Evolutionary conservation across 306 rosid genomes (phyloP), one percentile per base, ranked within the genome.

Genomic region (Myrica gale): DNA sequence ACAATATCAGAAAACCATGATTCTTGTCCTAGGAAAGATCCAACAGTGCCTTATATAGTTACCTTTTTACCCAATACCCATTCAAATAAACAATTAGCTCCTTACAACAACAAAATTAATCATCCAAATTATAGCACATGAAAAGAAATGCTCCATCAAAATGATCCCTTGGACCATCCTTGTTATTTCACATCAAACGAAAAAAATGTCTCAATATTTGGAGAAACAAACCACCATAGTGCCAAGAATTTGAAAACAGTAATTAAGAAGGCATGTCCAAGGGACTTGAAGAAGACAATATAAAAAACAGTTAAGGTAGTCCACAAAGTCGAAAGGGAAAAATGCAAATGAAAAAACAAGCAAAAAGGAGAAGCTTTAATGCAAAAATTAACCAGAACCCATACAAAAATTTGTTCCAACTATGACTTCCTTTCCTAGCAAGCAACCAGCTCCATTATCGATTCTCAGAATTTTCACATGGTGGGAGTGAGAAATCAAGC

Each of bases 1-100:
- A 84, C 75, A 81, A 66, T 60, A 70, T 55, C 50, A 6, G 7
- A 5, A 63, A 7, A 37, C 69, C 20, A 15, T 63, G 47, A 63
- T 63, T 63, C 69, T 12, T 13, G 5, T 63, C 20, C 15, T 63
- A 65, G 12, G 42, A 41, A 19, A 57, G 2, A 65, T 41, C 65
- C 21, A 65, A 15, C 39, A 2, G 70, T n/a, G 47, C 15, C 47
- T 42, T 48, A n/a, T 15, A 17, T 13, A 65, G 7, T 65, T 65
- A 65, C 26, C 21, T 65, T 41, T 41, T 39, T 15, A 41, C 9
- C 48, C 3, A 39, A 32, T 39, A 41, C 4, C 69, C 6, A 39
- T 65, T 39, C 23, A 39, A 41, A 41, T 48, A 65, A 5, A 57
- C 47, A 65, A 62, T 41, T 16, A 37, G 23, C 50, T 16, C 42